These are phyloP conservation scores for Dothidotthia symphoricarpi DNA, from an alignment of 2,329 filamentous ascomycete genomes.

Conservation along the genomic window DNA sequence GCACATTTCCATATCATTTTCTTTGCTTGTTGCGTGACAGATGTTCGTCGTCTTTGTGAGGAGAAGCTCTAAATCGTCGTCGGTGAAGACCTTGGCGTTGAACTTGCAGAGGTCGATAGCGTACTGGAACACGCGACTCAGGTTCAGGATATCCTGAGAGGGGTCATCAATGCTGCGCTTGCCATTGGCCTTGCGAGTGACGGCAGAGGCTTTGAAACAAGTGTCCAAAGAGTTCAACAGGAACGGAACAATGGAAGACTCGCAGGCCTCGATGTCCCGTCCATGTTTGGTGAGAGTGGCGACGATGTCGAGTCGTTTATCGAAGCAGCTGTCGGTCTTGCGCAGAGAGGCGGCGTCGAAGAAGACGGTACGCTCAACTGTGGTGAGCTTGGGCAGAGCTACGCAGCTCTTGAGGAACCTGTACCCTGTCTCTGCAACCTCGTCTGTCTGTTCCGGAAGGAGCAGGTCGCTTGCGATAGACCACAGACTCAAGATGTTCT, in stretches of 20 bases:
- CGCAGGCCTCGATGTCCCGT: conserved; percentile 41
- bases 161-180: conserved; percentile 25
- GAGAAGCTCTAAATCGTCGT: conserved; percentile 60
- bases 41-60: conserved; percentile 64
- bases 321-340: conserved; percentile 30
- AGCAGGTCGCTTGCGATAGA: conserved; percentile 40
- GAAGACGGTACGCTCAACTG: conserved; percentile 41
- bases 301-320: conserved; percentile 37
- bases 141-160: conserved; percentile 28
- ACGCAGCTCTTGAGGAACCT: conserved; percentile 38
- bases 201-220: conserved; percentile 34
- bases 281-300: conserved; percentile 39
- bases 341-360: conserved; percentile 37
- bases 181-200: conserved; percentile 23
- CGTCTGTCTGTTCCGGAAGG: conserved; percentile 31
- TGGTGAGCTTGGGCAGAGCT: conserved; percentile 31
- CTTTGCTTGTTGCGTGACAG: conserved; percentile 64
- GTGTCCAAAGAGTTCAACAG: conserved; percentile 32
- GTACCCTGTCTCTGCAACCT: conserved; percentile 37
- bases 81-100: conserved; percentile 67
- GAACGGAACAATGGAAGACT: conserved; percentile 36
- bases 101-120: conserved; percentile 71
- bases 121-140: conserved; percentile 64
- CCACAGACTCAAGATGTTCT: conserved; percentile 41
- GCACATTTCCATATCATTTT: conserved; percentile 65